Conservation (phyloP, 805 yeast species). For the Candida vartiovaarae region DNA sequence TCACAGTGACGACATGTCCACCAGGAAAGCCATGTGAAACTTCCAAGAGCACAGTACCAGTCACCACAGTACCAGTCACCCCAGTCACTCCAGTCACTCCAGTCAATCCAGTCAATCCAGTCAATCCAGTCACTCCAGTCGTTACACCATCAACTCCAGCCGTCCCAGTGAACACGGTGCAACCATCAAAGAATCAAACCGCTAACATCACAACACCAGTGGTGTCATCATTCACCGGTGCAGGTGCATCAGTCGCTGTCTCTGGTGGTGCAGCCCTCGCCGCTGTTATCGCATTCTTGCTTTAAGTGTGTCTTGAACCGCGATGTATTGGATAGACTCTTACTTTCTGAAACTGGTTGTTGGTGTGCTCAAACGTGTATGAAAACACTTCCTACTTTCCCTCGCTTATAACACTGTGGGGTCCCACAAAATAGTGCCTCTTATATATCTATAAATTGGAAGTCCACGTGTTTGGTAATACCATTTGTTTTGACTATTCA, state of each 20-base stretch:
- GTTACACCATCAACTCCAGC: not conserved
- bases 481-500: too few relatives aligned
- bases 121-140: not conserved
- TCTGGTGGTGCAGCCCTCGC: constrained; percentile 7
- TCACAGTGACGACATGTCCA: not conserved
- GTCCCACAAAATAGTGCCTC: too few relatives aligned
- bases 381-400: too few relatives aligned
- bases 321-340: not conserved
- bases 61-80: too few relatives aligned
- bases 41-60: too few relatives aligned
- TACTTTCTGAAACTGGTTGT: not conserved
- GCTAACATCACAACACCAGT: not conserved
- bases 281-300: constrained; percentile 6
- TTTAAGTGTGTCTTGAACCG: not conserved
- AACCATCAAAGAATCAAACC: not conserved
- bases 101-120: not conserved
- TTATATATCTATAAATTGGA: too few relatives aligned
- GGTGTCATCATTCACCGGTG: constrained; percentile 5
- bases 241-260: constrained; percentile 3
- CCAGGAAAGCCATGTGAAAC: not conserved
- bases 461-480: too few relatives aligned
- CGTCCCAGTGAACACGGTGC: not conserved
- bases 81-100: not conserved
- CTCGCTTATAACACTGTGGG: too few relatives aligned
- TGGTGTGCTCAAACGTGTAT: not conserved